Evolutionary conservation across 805 yeast species (phyloP).

Genomic region (Nakazawaea ambrosiae): DNA sequence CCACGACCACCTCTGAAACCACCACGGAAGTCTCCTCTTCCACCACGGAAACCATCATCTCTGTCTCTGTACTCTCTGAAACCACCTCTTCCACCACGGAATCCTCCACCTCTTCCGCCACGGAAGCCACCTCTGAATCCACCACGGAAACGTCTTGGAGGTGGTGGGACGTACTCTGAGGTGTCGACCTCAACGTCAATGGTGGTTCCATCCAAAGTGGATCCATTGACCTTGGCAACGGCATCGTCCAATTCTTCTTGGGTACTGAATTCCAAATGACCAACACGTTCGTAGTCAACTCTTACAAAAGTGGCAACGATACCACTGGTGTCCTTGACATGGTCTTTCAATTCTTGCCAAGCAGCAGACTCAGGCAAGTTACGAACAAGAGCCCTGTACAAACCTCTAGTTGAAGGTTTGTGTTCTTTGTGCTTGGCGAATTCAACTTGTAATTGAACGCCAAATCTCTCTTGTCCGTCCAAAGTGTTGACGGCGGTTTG

Average conservation of each 20-base stretch:
- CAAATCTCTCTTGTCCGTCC: slow-evolving; percentile 38
- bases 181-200: slow-evolving; percentile 76
- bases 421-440: slow-evolving; percentile 36
- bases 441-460: slow-evolving; percentile 44
- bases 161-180: slow-evolving; percentile 48
- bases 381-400: slow-evolving; percentile 62
- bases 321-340: slow-evolving; percentile 69
- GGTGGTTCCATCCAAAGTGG: slow-evolving; percentile 63
- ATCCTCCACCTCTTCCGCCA: slow-evolving; percentile 22
- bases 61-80: slow-evolving; percentile 16
- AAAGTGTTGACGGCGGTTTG: slow-evolving; percentile 41
- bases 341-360: slow-evolving; percentile 89
- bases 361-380: slow-evolving; percentile 71
- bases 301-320: slow-evolving; percentile 57
- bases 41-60: not conserved
- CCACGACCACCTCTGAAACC: not conserved
- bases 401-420: slow-evolving; percentile 59
- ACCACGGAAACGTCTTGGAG: slow-evolving; percentile 38
- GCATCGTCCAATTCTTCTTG: slow-evolving; percentile 76
- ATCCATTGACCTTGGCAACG: slow-evolving; percentile 62
- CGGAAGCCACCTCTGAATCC: slow-evolving; percentile 30
- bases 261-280: slow-evolving; percentile 49
- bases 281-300: slow-evolving; percentile 40
- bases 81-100: slow-evolving; percentile 24
- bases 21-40: not conserved